Base-by-base conservation (phyloP, 805 yeast species). In the Zygosaccharomyces bailii region DNA sequence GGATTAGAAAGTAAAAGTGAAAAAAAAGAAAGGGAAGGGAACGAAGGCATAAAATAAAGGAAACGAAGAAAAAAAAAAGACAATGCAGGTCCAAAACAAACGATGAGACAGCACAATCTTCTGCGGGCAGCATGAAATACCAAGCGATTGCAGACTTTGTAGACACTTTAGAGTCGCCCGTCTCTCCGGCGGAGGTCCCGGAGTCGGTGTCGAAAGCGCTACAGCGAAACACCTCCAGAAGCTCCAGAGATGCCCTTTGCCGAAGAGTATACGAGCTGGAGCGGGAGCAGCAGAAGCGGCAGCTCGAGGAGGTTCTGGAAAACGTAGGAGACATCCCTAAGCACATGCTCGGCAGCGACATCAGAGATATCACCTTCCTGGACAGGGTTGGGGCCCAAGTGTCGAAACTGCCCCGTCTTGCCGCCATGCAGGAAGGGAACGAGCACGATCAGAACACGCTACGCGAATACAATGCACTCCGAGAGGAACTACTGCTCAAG, bases 311-410 rank as follows among this genome's bases (percentile, higher is more conserved):
- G 7, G 49, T 59, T 1, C 47, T 45, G 27, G 56, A 55, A n/a
- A 14, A 42, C 4, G 48, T 58, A 7, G 60, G 61, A n/a, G 65
- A 58, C 35, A 42, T 60, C 25, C 65, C 60, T 2, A 50, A 49
- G 14, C 50, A 57, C 34, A 32, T 51, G 7, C 44, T 60, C 8
- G 63, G 63, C 8, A 34, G 44, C 8, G 42, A 37, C 13, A 38
- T 35, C n/a, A 35, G 30, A 8, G 39, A 35, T 14, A 51, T 55
- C 11, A 21, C 45, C 4, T 51, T 57, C 10, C 36, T 61, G 21
- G 46, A 53, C 10, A 46, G 44, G 35, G 34, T 61, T 17, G 50
- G 55, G 2, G 43, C 44, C 2, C 61, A 61, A 39, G 47, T 61
- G 2, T 24, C 35, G 17, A 49, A 51, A 9, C 48, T 63, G 25